A percentile compares a stretch with the other conserved stretches of the same genome.
phyloP scores from a whole-genome alignment of 2,329 filamentous ascomycete genomes.

The Arthrobotrys sphaeroides region DNA sequence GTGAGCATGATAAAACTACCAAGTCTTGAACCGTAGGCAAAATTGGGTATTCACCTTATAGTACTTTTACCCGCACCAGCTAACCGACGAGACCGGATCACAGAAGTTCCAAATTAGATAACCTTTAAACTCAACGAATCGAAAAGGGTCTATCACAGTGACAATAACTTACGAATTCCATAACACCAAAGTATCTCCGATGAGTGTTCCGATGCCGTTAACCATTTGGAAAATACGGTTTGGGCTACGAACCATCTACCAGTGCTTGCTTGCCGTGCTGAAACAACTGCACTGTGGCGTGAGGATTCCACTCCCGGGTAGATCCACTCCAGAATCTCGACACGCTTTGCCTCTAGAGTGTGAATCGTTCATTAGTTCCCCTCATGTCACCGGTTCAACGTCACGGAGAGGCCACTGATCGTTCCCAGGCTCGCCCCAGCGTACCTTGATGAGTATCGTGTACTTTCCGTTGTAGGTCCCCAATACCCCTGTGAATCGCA shows the following conservation, averaged over 20 bases:
- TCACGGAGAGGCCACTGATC: too few relatives aligned
- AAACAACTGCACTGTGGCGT: not conserved
- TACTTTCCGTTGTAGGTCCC: not conserved
- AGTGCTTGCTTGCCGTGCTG: not conserved
- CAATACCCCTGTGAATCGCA: not conserved
- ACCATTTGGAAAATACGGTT: not conserved
- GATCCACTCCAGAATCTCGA: not conserved
- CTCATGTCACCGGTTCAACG: too few relatives aligned
- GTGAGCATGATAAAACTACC: not conserved
- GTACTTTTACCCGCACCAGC: slow-evolving; percentile 23
- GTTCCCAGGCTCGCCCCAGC: too few relatives aligned
- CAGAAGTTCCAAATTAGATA: too few relatives aligned
- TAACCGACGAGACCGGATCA: not conserved
- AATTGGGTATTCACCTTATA: not conserved
- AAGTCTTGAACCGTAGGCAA: not conserved
- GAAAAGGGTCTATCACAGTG: not conserved
- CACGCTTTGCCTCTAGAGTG: not conserved
- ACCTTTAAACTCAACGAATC: too few relatives aligned
- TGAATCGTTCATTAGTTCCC: too few relatives aligned
- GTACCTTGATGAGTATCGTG: too few relatives aligned
- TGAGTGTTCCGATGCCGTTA: not conserved
- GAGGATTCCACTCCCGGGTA: not conserved
- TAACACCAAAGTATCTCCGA: not conserved
- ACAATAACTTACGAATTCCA: slow-evolving; percentile 2
- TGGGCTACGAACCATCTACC: not conserved